Evolutionary conservation across 2,329 filamentous ascomycete species (phyloP).

Genomic region (Cladosporium sp.): DNA sequence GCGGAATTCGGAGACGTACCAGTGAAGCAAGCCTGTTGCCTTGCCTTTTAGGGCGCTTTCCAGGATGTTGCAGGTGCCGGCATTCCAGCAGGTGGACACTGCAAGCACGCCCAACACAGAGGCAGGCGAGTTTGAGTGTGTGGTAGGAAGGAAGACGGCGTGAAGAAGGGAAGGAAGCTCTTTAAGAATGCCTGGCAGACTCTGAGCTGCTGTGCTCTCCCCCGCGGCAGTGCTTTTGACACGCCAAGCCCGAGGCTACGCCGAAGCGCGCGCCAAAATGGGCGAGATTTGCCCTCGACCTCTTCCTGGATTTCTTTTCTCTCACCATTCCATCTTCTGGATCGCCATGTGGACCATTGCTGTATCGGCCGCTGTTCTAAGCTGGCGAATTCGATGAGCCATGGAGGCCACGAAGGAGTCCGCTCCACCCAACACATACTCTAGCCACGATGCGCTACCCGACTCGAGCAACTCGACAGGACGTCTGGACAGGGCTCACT

Average conservation of each 20-base stretch:
- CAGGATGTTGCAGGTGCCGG: constrained; percentile 10
- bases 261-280: not conserved
- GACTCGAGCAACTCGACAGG: constrained; percentile 18
- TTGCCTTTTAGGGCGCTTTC: constrained; percentile 2
- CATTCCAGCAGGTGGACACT: constrained; percentile 13
- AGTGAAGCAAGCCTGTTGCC: not conserved
- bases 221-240: constrained; percentile 1
- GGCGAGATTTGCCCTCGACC: not conserved
- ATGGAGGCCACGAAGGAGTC: constrained; percentile 18
- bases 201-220: constrained; percentile 12
- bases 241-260: not conserved
- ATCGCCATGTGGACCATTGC: constrained; percentile 32
- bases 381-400: constrained; percentile 34
- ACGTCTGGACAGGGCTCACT: constrained; percentile 58
- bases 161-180: constrained; percentile 13
- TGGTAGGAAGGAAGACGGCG: constrained; percentile 3
- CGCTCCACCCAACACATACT: not conserved
- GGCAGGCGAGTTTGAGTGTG: constrained; percentile 11
- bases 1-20: constrained; percentile 14
- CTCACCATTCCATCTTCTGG: constrained; percentile 9
- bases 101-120: constrained; percentile 6
- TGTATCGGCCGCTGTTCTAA: constrained; percentile 30
- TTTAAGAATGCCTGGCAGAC: constrained; percentile 16
- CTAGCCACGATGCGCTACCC: constrained; percentile 15
- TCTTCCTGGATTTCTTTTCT: constrained; percentile 18